Evolutionary conservation across 805 yeast genomes (phyloP).

Genomic region (Spathaspora girioi): DNA sequence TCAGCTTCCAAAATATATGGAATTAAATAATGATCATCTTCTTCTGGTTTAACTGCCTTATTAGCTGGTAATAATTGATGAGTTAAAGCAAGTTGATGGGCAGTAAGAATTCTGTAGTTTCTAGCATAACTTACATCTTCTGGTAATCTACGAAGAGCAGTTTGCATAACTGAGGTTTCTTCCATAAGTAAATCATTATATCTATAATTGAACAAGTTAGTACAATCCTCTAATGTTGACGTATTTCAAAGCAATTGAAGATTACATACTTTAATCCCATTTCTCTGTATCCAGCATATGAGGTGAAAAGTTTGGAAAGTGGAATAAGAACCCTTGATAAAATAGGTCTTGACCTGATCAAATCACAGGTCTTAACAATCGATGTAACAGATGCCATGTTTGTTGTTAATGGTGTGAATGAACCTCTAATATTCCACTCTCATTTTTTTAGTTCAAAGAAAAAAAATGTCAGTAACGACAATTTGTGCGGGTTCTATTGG

Average conservation of each 20-base stretch:
- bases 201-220: slow-evolving; percentile 21
- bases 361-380: slow-evolving; percentile 71
- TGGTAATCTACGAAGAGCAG: slow-evolving; percentile 85
- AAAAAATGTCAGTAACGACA: slow-evolving; percentile 13
- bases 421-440: background rate
- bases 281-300: slow-evolving; percentile 88
- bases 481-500: slow-evolving; percentile 25
- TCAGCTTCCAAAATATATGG: slow-evolving; percentile 94
- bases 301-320: slow-evolving; percentile 67
- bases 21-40: slow-evolving; percentile 76
- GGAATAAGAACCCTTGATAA: slow-evolving; percentile 78
- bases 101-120: slow-evolving; percentile 86
- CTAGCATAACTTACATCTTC: slow-evolving; percentile 82
- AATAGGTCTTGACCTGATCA: slow-evolving; percentile 74
- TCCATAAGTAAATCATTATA: slow-evolving; percentile 85
- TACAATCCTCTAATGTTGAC: background rate
- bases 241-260: too few relatives aligned
- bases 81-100: slow-evolving; percentile 81
- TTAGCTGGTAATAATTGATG: slow-evolving; percentile 81
- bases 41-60: slow-evolving; percentile 74
- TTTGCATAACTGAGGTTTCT: slow-evolving; percentile 83
- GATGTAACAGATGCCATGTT: slow-evolving; percentile 60
- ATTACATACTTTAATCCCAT: slow-evolving; percentile 63
- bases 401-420: background rate
- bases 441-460: background rate